Evolutionary conservation across 169 alveolate species (phyloP), one percentile per base, ranked within the genome.

Genomic region (Eimeria maxima): DNA sequence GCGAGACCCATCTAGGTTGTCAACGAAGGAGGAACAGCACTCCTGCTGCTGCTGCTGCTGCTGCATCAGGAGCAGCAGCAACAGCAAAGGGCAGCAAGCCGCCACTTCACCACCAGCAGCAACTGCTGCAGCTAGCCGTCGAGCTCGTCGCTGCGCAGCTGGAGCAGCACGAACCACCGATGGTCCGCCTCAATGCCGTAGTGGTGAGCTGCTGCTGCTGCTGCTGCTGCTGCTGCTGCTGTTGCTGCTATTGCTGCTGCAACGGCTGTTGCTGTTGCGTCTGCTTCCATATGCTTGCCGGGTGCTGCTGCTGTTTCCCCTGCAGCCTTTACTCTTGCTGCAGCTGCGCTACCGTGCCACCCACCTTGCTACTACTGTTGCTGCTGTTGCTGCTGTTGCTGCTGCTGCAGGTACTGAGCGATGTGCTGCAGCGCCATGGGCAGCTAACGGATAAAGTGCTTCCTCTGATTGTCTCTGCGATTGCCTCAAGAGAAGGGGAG

Each of bases 401-500:
- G 90, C 38, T 22, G 69, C 13, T 80, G 63, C 80, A 84, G 93
- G 93, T 60, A n/a, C 11, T 84, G n/a, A 53, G 78, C 80, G 93
- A 84, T 42, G 53, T 84, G 80, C 69, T 84, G 73, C 93, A 84
- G 80, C 73, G 93, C 18, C 93, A 84, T 29, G 50, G 78, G 73
- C 78, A 63, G 53, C 53, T 84, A 13, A 55, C 93, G 4, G 93
- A 84, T 33, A n/a, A 63, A n/a, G 69, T 57, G 2, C 60, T 84
- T n/a, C 93, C 93, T 6, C 76, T 57, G 60, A 84, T 84, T 29
- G 93, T 84, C 78, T 57, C 93, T 29, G 93, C 93, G 11, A 57
- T 84, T 8, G 80, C 76, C 13, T 84, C 93, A 44, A 18, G 29
- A 11, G 80, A 57, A 29, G 57, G 78, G 13, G 47, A 14, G 57